phyloP scores from a whole-genome alignment of 179 eudicot species.

The Sideroxylon spinosum region DNA sequence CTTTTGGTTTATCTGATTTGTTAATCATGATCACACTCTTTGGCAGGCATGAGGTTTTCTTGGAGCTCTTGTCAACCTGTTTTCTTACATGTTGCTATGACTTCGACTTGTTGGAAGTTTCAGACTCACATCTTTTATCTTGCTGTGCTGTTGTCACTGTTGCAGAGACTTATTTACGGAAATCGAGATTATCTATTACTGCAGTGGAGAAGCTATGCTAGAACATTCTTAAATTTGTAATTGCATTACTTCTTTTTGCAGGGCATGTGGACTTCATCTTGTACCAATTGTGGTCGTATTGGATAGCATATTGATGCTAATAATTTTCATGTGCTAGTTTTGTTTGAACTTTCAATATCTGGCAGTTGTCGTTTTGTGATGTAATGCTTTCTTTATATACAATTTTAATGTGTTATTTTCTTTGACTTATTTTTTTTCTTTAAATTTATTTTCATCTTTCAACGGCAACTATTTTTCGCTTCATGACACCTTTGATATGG shows the following conservation, averaged over 20 bases:
- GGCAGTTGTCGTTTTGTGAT: not conserved
- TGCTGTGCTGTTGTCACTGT: constrained; percentile 71
- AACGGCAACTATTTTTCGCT: not conserved
- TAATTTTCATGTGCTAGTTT: constrained; percentile 9
- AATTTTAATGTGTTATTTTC: constrained; percentile 1
- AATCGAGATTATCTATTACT: constrained; percentile 4
- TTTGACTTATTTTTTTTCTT: not conserved
- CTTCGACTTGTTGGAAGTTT: constrained; percentile 69
- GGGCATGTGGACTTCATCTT: constrained; percentile 8
- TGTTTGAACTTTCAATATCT: constrained; percentile 15
- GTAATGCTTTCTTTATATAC: constrained; percentile 10
- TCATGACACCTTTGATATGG: constrained; percentile 4
- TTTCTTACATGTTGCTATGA: constrained; percentile 65
- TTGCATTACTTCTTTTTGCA: constrained; percentile 12
- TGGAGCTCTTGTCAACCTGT: constrained; percentile 73
- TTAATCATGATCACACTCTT: constrained; percentile 42
- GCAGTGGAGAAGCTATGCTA: constrained; percentile 8
- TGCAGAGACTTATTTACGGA: constrained; percentile 50
- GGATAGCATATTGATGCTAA: constrained; percentile 10
- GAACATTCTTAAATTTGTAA: not conserved
- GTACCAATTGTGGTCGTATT: not conserved
- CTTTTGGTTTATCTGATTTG: constrained; percentile 30
- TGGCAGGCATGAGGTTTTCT: constrained; percentile 75
- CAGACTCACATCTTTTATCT: constrained; percentile 79
- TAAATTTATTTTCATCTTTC: constrained; percentile 7